phyloP scores from a whole-genome alignment of 768 basidiomycete genomes.

The Lentinula raphanica region DNA sequence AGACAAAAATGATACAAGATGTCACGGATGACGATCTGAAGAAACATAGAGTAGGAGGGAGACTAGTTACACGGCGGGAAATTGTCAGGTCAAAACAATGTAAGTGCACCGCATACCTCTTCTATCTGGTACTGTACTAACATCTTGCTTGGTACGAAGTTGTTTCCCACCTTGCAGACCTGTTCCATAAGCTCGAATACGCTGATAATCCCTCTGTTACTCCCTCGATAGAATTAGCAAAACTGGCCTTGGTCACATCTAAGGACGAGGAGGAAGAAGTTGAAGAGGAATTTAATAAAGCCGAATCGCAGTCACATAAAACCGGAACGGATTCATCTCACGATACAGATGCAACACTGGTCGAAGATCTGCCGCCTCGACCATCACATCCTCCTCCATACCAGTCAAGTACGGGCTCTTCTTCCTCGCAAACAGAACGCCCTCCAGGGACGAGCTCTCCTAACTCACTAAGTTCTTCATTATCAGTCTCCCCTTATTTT shows the following conservation, averaged over 20 bases:
- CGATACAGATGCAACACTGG: conserved; percentile 84
- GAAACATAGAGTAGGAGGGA: conserved; percentile 82
- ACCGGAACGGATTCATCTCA: conserved; percentile 77
- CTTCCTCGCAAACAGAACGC: not conserved
- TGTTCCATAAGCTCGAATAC: conserved; percentile 75
- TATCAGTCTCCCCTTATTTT: not conserved
- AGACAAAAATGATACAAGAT: not conserved
- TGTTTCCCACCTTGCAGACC: conserved; percentile 68
- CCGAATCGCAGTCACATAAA: conserved; percentile 63
- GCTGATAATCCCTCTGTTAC: conserved; percentile 65
- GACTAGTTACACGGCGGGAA: conserved; percentile 75
- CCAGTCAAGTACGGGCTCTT: not conserved
- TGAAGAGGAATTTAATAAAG: conserved; percentile 30
- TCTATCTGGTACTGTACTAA: not conserved
- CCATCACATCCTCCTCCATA: not conserved
- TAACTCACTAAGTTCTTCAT: not conserved
- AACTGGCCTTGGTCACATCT: conserved; percentile 85
- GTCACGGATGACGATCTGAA: conserved; percentile 72
- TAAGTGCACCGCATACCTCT: conserved; percentile 34
- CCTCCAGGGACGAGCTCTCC: not conserved
- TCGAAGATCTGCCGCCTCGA: conserved; percentile 58
- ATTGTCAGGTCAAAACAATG: conserved; percentile 83
- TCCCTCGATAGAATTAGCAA: conserved; percentile 81
- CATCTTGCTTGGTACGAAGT: conserved; percentile 41
- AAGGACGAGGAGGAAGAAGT: conserved; percentile 82